Conservation (phyloP, 495 filamentous ascomycete species). For the Cudoniella acicularis region DNA sequence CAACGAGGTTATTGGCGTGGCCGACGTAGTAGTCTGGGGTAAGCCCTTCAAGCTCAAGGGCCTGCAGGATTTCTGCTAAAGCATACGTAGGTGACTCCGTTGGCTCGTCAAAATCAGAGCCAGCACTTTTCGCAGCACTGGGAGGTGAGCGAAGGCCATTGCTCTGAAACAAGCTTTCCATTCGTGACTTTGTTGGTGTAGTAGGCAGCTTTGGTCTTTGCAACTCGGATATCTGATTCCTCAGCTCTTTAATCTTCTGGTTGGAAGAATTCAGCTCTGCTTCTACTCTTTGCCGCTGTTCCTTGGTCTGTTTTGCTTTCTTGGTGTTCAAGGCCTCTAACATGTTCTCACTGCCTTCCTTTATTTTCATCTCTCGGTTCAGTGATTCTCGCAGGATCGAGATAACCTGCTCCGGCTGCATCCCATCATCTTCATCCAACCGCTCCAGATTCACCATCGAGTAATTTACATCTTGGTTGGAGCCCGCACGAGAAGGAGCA, state of each 20-base stretch:
- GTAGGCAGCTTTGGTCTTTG: slow-evolving; percentile 61
- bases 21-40: slow-evolving; percentile 92
- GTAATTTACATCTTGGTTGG: slow-evolving; percentile 59
- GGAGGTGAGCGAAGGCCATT: slow-evolving; percentile 63
- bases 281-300: slow-evolving; percentile 83
- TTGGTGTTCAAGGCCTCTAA: slow-evolving; percentile 91
- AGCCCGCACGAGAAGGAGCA: slow-evolving; percentile 61
- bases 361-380: slow-evolving; percentile 94
- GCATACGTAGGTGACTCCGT: slow-evolving; percentile 84
- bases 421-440: slow-evolving; percentile 61
- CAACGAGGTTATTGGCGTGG: slow-evolving; percentile 83
- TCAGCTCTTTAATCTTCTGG: slow-evolving; percentile 78
- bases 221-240: slow-evolving; percentile 69
- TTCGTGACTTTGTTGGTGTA: slow-evolving; percentile 63
- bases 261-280: slow-evolving; percentile 90
- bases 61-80: slow-evolving; percentile 82
- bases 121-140: slow-evolving; percentile 49
- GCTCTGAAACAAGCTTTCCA: slow-evolving; percentile 63
- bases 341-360: slow-evolving; percentile 95
- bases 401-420: slow-evolving; percentile 67
- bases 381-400: slow-evolving; percentile 73
- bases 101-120: slow-evolving; percentile 58
- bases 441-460: slow-evolving; percentile 46
- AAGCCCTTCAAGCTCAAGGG: slow-evolving; percentile 81
- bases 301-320: slow-evolving; percentile 91